Evolutionary conservation across 805 yeast species (phyloP), one percentile per base, ranked within the genome.

Genomic region (Nakazawaea ambrosiae): DNA sequence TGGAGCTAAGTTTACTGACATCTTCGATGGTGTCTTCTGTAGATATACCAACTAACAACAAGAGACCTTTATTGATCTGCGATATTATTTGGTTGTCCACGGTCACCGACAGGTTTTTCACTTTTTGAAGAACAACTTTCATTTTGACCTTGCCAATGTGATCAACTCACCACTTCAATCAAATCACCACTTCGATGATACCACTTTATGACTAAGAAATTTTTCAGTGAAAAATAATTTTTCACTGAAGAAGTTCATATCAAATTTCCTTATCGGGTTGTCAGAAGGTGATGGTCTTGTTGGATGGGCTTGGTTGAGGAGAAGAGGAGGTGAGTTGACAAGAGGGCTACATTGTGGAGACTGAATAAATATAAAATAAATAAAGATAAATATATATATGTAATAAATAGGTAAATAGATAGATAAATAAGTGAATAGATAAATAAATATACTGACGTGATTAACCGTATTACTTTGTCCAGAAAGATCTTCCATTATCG

Each of bases 61-160:
- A 65, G 23, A 88, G 63, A 0, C 97, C 97, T 41, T 70, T 68
- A 20, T 68, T 68, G 33, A 90, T 88, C 78, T 74, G 64, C 1
- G 97, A 87, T 1, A 89, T 73, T 0, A 83, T 65, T 35, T 68
- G 53, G 7, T 67, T 63, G 36, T 88, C 86, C 1, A 92, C 98
- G 0, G 86, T 75, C 0, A 92, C 98, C 0, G 95, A 81, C 0
- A 97, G 97, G 33, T 73, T 69, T 44, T 82, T 84, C 5, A 90
- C 97, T 51, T 84, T 77, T 54, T 92, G 98, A 24, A 92, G 74
- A 1, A 92, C 96, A 3, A 89, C 86, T 55, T 78, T 81, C 98
- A 90, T 90, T 15, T 19, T 29, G 23, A 14, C 20, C 16, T 26
- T 12, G 7, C 10, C 16, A 10, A 16, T 20, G 26, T 16, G 34